These are phyloP conservation scores for Chlorella variabilis DNA, from an alignment of 163 green algal genomes.

Conservation along the genomic window DNA sequence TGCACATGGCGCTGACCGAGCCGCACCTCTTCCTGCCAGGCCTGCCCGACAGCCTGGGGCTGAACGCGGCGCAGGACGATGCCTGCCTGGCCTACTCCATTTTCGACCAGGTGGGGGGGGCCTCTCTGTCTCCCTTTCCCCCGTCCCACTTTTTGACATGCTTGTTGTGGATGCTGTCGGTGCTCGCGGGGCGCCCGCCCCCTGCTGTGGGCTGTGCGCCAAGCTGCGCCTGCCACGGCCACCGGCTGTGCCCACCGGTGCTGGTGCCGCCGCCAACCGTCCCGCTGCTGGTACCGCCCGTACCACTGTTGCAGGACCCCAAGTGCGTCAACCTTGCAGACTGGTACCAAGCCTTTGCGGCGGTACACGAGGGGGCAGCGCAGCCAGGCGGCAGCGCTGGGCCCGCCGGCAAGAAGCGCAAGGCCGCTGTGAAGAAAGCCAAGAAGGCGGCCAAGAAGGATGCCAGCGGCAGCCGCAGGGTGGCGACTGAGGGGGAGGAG, in stretches of 20 bases:
- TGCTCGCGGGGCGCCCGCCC: too few species aligned
- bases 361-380: conserved; percentile 32
- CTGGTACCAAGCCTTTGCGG: conserved; percentile 67
- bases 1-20: conserved; percentile 49
- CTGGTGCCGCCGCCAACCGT: too few species aligned
- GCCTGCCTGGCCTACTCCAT: conserved; percentile 61
- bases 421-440: conserved; percentile 24
- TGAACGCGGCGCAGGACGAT: conserved; percentile 49
- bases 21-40: conserved; percentile 42
- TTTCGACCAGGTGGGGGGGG: conserved; percentile 59
- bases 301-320: conserved; percentile 51
- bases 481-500: neutral
- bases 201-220: too few species aligned
- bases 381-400: conserved; percentile 5
- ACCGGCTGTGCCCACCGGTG: too few species aligned
- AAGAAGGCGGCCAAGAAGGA: too few species aligned
- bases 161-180: too few species aligned
- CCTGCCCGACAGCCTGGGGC: conserved; percentile 3
- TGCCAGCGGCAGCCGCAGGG: neutral
- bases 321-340: conserved; percentile 60
- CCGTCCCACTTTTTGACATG: too few species aligned
- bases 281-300: too few species aligned
- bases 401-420: conserved; percentile 26
- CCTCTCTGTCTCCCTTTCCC: too few species aligned
- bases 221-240: too few species aligned